Evolutionary conservation across 768 basidiomycete genomes (phyloP).

Genomic region (Pleurotus eryngii): DNA sequence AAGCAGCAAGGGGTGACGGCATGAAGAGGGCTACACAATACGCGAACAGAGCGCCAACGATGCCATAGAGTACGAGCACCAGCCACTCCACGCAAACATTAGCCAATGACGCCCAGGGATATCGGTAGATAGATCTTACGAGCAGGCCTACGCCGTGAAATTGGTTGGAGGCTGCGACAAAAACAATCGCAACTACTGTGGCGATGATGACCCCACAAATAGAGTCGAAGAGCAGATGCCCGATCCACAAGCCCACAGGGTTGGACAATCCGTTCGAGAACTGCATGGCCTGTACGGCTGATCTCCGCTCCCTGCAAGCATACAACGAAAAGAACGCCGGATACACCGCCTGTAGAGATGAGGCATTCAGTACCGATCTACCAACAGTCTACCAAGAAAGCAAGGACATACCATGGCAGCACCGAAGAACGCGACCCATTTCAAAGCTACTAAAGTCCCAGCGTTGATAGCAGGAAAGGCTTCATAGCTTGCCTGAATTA

Average conservation of each 20-base stretch:
- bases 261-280: conserved; percentile 71
- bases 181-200: conserved; percentile 62
- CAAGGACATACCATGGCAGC: conserved; percentile 56
- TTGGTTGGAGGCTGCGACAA: conserved; percentile 51
- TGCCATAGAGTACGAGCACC: conserved; percentile 65
- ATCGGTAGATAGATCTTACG: conserved; percentile 28
- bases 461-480: conserved; percentile 54
- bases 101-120: background rate
- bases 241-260: conserved; percentile 72
- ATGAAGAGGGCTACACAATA: conserved; percentile 62
- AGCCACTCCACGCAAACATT: conserved; percentile 52
- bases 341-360: conserved; percentile 52
- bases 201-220: conserved; percentile 56
- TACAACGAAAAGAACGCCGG: conserved; percentile 84
- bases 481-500: conserved; percentile 58
- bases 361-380: background rate
- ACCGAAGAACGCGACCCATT: conserved; percentile 75
- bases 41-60: conserved; percentile 64
- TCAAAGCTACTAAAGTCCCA: conserved; percentile 58
- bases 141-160: conserved; percentile 69
- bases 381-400: background rate
- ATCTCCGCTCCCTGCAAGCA: conserved; percentile 67
- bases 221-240: conserved; percentile 74
- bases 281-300: conserved; percentile 80
- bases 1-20: conserved; percentile 67